Percentiles rank a stretch among this genome's conserved stretches.
These are phyloP conservation scores for Trematosphaeria pertusa DNA, from an alignment of 2,329 filamentous ascomycete genomes.

Conservation along the genomic window DNA sequence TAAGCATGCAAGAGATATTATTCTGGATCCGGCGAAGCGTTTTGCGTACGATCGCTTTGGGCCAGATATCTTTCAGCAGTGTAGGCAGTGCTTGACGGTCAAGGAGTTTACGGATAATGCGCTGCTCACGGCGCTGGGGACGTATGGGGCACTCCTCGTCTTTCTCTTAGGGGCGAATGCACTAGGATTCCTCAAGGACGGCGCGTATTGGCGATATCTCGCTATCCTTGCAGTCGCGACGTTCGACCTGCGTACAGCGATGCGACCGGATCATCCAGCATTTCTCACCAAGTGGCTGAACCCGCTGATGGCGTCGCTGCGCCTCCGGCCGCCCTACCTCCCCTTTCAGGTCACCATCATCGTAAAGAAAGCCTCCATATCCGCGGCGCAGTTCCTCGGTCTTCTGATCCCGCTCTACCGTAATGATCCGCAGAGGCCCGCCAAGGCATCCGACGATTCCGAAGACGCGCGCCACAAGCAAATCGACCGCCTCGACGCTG, in stretches of 20 bases:
- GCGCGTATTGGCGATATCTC: conserved; percentile 55
- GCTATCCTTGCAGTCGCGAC: conserved; percentile 62
- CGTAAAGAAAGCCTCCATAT: conserved; percentile 76
- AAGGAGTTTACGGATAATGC: conserved; percentile 76
- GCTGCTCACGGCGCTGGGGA: conserved; percentile 47
- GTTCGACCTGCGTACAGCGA: conserved; percentile 65
- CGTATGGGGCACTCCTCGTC: conserved; percentile 37
- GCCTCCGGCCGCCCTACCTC: conserved; percentile 68
- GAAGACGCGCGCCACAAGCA: conserved; percentile 60
- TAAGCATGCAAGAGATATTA: conserved; percentile 83
- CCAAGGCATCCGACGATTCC: conserved; percentile 31
- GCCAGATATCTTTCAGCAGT: conserved; percentile 65
- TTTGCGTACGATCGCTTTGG: conserved; percentile 84
- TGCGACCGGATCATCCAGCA: conserved; percentile 56
- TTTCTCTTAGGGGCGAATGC: conserved; percentile 42
- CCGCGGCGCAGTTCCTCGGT: conserved; percentile 56
- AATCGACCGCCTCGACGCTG: conserved; percentile 69
- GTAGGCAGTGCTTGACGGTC: conserved; percentile 67
- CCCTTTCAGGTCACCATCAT: conserved; percentile 85
- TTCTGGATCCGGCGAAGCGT: conserved; percentile 80
- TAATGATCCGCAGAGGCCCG: conserved; percentile 31
- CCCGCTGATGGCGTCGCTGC: conserved; percentile 53
- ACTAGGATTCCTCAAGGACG: conserved; percentile 43
- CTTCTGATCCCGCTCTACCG: conserved; percentile 45
- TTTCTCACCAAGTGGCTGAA: conserved; percentile 57